Evolutionary conservation across 768 basidiomycete species (phyloP), one percentile per base, ranked within the genome.

Genomic region (Botryobasidium botryosum): DNA sequence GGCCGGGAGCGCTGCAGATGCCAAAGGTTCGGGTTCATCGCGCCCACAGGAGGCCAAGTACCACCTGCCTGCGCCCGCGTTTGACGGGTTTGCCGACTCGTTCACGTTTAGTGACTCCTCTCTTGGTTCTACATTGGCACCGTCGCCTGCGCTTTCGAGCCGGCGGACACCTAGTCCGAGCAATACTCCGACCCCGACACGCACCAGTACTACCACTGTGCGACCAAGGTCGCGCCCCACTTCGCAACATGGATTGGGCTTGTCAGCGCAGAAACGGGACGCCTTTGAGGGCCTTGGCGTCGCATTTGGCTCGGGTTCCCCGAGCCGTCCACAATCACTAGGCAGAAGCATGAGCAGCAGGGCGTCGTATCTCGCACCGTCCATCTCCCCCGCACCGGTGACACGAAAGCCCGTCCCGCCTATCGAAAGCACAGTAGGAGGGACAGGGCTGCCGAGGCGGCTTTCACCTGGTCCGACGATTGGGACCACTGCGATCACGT

Each of bases 251-350:
- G n/a, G n/a, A n/a, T n/a, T n/a, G n/a, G n/a, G n/a, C n/a, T n/a
- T n/a, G n/a, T n/a, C n/a, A n/a, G n/a, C n/a, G n/a, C n/a, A n/a
- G n/a, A n/a, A 46, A 33, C 29, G 45, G 51, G 84, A 87, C 55
- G 85, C 84, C 4, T 87, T 87, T 50, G 79, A 81, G 28, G 83
- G 79, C 8, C 62, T 87, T 37, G 81, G 74, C 6, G 56, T 79
- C 18, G 58, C 61, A 47, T 55, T 60, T 24, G 58, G 67, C n/a
- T 53, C 60, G 23, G 65, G 62, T 20, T 66, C 64, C 41, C 64
- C 71, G 3, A 65, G 71, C 17, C n/a, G n/a, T n/a, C n/a, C n/a
- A n/a, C 78, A 76, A 17, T 85, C 83, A 2, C 64, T 86, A 8
- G 40, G 40, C 28, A 27, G 12, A 26, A 8, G 17, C 8, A 33